A percentile compares a stretch with the other conserved stretches of the same genome.
Evolutionary conservation across 768 basidiomycete species (phyloP).

Genomic region (Russula virescens): DNA sequence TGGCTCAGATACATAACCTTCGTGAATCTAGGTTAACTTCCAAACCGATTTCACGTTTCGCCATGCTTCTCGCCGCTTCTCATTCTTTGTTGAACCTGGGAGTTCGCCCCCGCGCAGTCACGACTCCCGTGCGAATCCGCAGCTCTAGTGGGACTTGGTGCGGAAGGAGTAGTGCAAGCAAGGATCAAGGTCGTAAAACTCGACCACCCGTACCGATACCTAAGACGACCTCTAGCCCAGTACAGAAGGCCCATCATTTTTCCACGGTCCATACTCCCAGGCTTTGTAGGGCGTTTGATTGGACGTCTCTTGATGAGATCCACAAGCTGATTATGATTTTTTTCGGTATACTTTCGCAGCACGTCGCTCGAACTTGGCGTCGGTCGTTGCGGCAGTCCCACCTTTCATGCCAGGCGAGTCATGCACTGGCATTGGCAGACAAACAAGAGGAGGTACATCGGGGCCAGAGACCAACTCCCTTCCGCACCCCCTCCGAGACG

Average conservation of each 20-base stretch:
- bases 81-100: neutral
- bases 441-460: neutral
- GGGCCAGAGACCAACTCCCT: no score
- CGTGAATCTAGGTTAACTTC: neutral
- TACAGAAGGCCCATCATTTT: neutral
- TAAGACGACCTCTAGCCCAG: neutral
- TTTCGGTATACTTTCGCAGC: neutral
- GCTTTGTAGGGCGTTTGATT: neutral
- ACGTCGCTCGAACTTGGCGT: neutral
- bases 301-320: neutral
- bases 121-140: constrained; percentile 2
- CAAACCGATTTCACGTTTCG: neutral
- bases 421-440: neutral
- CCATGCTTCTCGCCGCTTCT: neutral
- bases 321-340: neutral
- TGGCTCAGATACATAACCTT: neutral
- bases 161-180: neutral
- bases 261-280: neutral
- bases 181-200: neutral
- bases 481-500: no score
- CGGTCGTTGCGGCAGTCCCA: neutral
- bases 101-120: constrained; percentile 4
- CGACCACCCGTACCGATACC: neutral
- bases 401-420: neutral
- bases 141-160: constrained; percentile 8